A percentile compares a stretch with the other conserved stretches of the same genome.
Conservation (phyloP, 768 basidiomycete species). For the Hygrocybe punicea region DNA sequence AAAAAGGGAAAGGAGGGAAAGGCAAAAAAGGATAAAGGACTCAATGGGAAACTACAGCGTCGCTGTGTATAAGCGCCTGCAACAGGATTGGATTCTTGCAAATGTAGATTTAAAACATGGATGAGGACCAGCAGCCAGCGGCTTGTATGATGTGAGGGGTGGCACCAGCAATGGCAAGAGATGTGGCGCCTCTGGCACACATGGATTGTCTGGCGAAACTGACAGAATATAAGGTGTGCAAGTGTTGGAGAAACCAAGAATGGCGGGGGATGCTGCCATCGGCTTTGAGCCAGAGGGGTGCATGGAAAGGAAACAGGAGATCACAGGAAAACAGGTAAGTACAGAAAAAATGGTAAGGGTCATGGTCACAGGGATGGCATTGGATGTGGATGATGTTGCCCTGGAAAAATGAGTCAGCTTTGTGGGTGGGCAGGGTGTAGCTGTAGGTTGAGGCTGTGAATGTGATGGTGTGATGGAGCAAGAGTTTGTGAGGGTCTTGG, state of each 20-base stretch:
- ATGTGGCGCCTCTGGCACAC: conserved; percentile 39
- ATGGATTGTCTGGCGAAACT: conserved; percentile 36
- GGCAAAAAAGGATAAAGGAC: too few species aligned
- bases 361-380: neutral
- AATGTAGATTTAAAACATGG: conserved; percentile 30
- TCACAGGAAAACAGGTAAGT: conserved; percentile 28
- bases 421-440: conserved; percentile 27
- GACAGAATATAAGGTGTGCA: conserved; percentile 22
- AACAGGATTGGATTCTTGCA: neutral
- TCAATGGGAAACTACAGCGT: too few species aligned
- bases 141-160: conserved; percentile 33
- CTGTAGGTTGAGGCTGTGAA: neutral
- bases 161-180: conserved; percentile 27
- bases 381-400: conserved; percentile 22
- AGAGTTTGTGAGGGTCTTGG: neutral
- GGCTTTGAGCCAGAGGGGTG: conserved; percentile 32
- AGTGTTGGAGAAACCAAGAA: conserved; percentile 32
- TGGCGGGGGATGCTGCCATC: conserved; percentile 32
- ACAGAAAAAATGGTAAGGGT: conserved; percentile 16
- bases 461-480: neutral
- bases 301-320: conserved; percentile 19
- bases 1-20: too few species aligned
- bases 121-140: conserved; percentile 38
- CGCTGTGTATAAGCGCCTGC: too few species aligned
- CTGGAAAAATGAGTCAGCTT: conserved; percentile 33